Evolutionary conservation across 306 rosid species (phyloP).

Genomic region (Fragaria ananassa): DNA sequence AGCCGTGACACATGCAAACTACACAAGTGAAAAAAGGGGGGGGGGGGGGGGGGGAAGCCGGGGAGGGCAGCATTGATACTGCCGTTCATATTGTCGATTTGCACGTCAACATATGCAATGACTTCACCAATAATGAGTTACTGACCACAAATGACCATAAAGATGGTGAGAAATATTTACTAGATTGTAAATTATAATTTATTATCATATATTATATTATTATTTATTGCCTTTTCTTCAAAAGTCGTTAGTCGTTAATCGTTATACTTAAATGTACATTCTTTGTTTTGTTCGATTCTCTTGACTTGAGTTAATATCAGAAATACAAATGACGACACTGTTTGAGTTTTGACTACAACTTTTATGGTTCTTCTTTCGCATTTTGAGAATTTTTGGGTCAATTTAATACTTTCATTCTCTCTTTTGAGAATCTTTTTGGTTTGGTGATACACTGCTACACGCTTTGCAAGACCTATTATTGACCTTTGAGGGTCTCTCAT

Average conservation of each 20-base stretch:
- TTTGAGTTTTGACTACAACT: background rate
- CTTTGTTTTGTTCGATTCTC: too few species aligned
- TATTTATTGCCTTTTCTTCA: accelerated
- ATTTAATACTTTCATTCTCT: too few species aligned
- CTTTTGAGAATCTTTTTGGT: background rate
- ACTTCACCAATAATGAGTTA: background rate
- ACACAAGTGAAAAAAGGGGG: background rate
- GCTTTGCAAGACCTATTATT: background rate
- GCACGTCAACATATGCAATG: background rate
- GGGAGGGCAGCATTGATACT: background rate
- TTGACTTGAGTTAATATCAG: too few species aligned
- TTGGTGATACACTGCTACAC: background rate
- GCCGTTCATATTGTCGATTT: background rate
- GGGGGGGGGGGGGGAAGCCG: too few species aligned
- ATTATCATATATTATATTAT: too few species aligned
- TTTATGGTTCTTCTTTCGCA: too few species aligned
- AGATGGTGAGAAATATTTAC: background rate
- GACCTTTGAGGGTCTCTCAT: too few species aligned
- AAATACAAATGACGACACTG: too few species aligned
- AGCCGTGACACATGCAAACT: background rate
- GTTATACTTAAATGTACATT: too few species aligned
- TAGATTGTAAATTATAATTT: too few species aligned
- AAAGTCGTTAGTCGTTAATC: too few species aligned
- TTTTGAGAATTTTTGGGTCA: background rate
- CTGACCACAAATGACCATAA: background rate